Evolutionary conservation across 2,329 filamentous ascomycete species (phyloP).

Genomic region (Pyricularia grisea): DNA sequence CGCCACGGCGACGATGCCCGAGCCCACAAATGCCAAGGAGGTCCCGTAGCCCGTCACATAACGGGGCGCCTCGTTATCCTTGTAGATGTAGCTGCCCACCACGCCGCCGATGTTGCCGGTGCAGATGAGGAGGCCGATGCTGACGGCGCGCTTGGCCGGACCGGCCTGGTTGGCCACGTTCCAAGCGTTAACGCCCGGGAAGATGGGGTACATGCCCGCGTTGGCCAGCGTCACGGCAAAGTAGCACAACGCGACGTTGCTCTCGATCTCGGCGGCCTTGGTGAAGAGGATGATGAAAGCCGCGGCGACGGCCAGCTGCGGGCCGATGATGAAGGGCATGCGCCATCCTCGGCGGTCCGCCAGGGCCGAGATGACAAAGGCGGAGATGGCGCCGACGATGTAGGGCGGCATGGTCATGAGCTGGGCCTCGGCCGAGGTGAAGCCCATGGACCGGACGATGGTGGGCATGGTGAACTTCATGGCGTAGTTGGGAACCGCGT

Average conservation of each 20-base stretch:
- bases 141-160: conserved; percentile 22
- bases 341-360: conserved; percentile 1
- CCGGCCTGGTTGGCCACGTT: conserved; percentile 4
- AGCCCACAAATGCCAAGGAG: conserved; percentile 6
- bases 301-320: conserved; percentile 13
- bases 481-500: conserved; percentile 22
- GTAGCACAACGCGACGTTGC: conserved; percentile 1
- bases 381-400: conserved; percentile 19
- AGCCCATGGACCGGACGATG: conserved; percentile 29
- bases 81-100: conserved; percentile 24
- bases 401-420: conserved; percentile 9
- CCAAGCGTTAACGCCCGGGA: conserved; percentile 5
- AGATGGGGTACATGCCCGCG: conserved; percentile 6
- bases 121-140: conserved; percentile 57
- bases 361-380: conserved; percentile 17
- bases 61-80: conserved; percentile 19
- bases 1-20: conserved; percentile 5
- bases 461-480: conserved; percentile 30
- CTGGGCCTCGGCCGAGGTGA: conserved; percentile 12
- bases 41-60: conserved; percentile 27
- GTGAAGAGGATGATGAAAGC: conserved; percentile 20
- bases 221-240: conserved; percentile 3
- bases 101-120: conserved; percentile 45
- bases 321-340: conserved; percentile 4
- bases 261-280: neutral